A percentile compares a stretch with the other conserved stretches of the same genome.
Conservation (phyloP, 768 basidiomycete species). For the Suillus discolor region DNA sequence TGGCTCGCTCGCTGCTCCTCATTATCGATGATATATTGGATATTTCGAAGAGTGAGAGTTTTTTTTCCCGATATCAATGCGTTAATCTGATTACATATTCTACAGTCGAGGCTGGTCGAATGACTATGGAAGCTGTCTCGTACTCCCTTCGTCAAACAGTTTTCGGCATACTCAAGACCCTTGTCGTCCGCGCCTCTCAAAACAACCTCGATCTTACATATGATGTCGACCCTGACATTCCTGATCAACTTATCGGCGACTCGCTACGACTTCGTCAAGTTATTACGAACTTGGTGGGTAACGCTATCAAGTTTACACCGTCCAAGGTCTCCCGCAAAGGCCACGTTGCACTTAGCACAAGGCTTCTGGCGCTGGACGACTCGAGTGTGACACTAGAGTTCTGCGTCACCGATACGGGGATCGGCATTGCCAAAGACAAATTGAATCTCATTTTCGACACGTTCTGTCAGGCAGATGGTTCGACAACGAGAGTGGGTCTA, state of each 20-base stretch:
- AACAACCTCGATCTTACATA: slow-evolving; percentile 96
- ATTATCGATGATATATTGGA: slow-evolving; percentile 99
- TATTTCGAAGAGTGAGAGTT: slow-evolving; percentile 92
- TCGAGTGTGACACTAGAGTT: slow-evolving; percentile 91
- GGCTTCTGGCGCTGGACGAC: slow-evolving; percentile 77
- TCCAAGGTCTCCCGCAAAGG: slow-evolving; percentile 78
- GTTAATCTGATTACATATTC: slow-evolving; percentile 13
- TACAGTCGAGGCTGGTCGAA: slow-evolving; percentile 95
- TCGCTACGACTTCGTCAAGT: slow-evolving; percentile 93
- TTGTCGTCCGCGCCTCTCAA: slow-evolving; percentile 96
- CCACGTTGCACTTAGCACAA: slow-evolving; percentile 86
- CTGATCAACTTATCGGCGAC: slow-evolving; percentile 96
- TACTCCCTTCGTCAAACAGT: slow-evolving; percentile 97
- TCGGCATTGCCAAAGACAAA: slow-evolving; percentile 98
- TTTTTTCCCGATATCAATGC: neutral
- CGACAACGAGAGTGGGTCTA: slow-evolving; percentile 81
- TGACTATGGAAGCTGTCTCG: slow-evolving; percentile 99
- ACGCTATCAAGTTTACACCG: slow-evolving; percentile 97
- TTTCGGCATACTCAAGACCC: slow-evolving; percentile 96
- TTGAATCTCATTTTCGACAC: slow-evolving; percentile 98
- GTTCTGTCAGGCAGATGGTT: slow-evolving; percentile 98
- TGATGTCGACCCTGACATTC: slow-evolving; percentile 93
- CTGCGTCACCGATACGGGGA: slow-evolving; percentile 97
- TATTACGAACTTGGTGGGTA: slow-evolving; percentile 93
- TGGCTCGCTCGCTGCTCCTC: slow-evolving; percentile 88